phyloP scores from a whole-genome alignment of 305 asterid genomes.

The Fraxinus sp. region DNA sequence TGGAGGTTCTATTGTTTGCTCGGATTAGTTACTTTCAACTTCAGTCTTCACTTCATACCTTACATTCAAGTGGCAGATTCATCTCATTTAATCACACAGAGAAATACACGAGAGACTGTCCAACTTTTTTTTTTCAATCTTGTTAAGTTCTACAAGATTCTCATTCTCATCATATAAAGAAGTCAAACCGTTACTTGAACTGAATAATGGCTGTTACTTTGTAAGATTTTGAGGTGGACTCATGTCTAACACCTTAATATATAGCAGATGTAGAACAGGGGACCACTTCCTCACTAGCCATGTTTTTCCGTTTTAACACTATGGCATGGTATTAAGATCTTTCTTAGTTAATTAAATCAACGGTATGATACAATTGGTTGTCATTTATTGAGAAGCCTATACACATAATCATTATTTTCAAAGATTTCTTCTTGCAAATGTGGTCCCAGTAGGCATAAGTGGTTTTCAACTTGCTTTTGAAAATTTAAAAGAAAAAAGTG shows the following conservation, averaged over 20 bases:
- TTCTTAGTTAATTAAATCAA: not conserved
- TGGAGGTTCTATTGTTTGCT: not conserved
- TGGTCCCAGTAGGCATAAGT: not conserved
- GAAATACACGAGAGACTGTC: not conserved
- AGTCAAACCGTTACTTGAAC: constrained; percentile 15
- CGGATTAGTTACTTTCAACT: not conserved
- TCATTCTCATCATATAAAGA: not conserved
- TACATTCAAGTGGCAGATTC: not conserved
- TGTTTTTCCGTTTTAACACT: constrained; percentile 26
- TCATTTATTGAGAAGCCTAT: not conserved
- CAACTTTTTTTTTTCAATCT: not conserved
- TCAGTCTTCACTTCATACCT: not conserved
- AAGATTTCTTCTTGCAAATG: not conserved
- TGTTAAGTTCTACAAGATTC: constrained; percentile 10
- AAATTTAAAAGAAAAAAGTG: not conserved
- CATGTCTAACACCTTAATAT: constrained; percentile 3
- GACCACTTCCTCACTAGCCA: constrained; percentile 50
- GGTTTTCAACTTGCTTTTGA: not conserved
- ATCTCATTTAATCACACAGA: not conserved
- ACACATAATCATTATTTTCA: not conserved
- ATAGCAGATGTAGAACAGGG: constrained; percentile 35
- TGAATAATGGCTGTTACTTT: constrained; percentile 7
- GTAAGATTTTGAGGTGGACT: constrained; percentile 12
- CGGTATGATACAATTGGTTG: not conserved
- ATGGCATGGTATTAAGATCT: constrained; percentile 10